Base-by-base conservation (phyloP, 2,329 filamentous ascomycete species). In the Cladobotryum protrusum region DNA sequence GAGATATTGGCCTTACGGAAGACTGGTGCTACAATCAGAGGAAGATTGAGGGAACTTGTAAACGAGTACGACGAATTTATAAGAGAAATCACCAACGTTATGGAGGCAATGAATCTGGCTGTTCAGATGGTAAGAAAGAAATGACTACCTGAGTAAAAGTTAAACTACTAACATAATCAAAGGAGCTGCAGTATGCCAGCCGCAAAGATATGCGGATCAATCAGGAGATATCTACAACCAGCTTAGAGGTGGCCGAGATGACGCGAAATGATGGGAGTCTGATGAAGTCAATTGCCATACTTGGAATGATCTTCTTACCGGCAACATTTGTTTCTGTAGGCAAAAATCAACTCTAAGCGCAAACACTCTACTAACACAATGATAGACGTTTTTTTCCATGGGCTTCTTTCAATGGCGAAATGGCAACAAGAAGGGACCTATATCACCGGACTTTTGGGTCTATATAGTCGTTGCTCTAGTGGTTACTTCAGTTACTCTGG, bases 241-340 rank as follows among this genome's bases (percentile, higher is more conserved):
- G 24, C 24, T 29, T 57, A 12, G 44, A 35, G 1, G 48, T 59
- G 5, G 55, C 57, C 2, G 37, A 47, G 11, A 50, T 48, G 17
- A 41, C 55, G 2, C 45, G 52, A 6, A 51, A 43, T 14, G 57
- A 57, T 14, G 51, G 57, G 5, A 54, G 46, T 9, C 33, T 52
- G 1, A 59, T 59, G 57, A 54, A 52, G 32, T 56, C 47, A 0
- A 56, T 57, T 24, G 54, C 55, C 0, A 40, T 49, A 3, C 52
- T 59, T 5, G 55, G 57, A 2, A 57, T 64, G 48, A 45, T 64
- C 4, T 64, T 62, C 45, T 49, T 64, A 1, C 61, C 62, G 0
- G 56, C 60, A 13, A 64, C 61, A 1, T 63, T 63, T 43, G 55
- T 62, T 14, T 58, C 60, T 11, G 59, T 59, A 46, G 3, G 42